Percentiles rank a stretch among this genome's conserved stretches.
Conservation (phyloP, 768 basidiomycete species). For the Amylocystis lapponica region DNA sequence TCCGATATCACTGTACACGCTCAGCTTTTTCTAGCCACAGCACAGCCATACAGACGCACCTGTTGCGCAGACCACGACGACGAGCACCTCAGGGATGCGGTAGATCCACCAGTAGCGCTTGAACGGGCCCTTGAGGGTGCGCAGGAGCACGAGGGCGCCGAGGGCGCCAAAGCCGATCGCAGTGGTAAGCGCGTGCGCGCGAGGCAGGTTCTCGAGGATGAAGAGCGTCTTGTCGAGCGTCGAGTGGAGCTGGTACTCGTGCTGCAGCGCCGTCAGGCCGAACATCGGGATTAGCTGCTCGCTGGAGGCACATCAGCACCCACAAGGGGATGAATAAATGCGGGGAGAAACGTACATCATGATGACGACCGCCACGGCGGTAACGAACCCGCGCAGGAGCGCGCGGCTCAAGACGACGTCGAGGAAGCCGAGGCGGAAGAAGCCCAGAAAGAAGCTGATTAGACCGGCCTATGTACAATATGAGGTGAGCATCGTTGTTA, state of each 20-base stretch:
- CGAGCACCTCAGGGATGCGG: conserved; percentile 83
- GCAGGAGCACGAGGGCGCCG: conserved; percentile 53
- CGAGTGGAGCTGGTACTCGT: conserved; percentile 50
- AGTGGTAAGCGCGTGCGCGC: conserved; percentile 63
- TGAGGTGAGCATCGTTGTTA: neutral
- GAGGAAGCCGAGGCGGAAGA: conserved; percentile 86
- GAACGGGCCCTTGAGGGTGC: conserved; percentile 53
- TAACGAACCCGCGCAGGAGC: conserved; percentile 81
- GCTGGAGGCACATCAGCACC: conserved; percentile 28
- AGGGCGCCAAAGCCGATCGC: conserved; percentile 72
- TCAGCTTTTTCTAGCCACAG: too few species aligned
- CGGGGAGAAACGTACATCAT: conserved; percentile 50
- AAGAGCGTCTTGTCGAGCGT: conserved; percentile 78
- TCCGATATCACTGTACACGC: conserved; percentile 57
- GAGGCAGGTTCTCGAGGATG: conserved; percentile 52
- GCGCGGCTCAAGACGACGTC: conserved; percentile 92
- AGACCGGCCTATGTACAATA: conserved; percentile 56
- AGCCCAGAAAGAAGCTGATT: conserved; percentile 79
- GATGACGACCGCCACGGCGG: conserved; percentile 82
- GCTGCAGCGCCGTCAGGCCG: conserved; percentile 58
- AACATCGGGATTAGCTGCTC: conserved; percentile 90
- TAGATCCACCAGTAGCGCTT: conserved; percentile 65
- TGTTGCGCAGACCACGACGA: conserved; percentile 81
- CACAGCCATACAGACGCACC: conserved; percentile 32
- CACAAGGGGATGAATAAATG: neutral